Evolutionary conservation across 257 asterid species (phyloP).

Genomic region (Solanum raphanifolium): DNA sequence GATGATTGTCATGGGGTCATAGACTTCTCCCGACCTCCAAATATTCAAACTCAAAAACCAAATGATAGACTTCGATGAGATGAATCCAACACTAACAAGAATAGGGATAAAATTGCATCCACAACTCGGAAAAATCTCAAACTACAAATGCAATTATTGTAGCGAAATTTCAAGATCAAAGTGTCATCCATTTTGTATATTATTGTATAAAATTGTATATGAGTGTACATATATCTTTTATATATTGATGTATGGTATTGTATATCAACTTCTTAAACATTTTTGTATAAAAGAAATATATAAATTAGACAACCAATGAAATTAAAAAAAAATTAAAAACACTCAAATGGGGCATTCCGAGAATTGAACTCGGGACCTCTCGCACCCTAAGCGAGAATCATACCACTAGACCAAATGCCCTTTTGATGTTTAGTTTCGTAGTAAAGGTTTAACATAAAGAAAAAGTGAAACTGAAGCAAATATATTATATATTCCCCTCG

Average conservation of each 20-base stretch:
- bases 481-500: too few species aligned
- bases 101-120: not conserved
- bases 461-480: too few species aligned
- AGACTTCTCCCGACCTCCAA: too few species aligned
- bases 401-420: slow-evolving; percentile 87
- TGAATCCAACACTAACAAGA: not conserved
- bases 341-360: slow-evolving; percentile 47
- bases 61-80: not conserved
- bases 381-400: slow-evolving; percentile 89
- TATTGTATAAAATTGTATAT: not conserved
- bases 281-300: not conserved
- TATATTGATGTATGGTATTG: not conserved
- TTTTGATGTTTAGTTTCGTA: not conserved
- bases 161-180: not conserved
- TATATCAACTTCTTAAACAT: not conserved
- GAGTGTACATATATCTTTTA: not conserved
- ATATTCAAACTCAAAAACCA: not conserved
- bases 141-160: not conserved
- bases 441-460: too few species aligned
- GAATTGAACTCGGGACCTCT: slow-evolving; percentile 94
- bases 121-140: not conserved
- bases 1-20: not conserved
- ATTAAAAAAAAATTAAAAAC: too few species aligned
- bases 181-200: not conserved
- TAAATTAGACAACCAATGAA: too few species aligned